Percentiles rank a stretch among this genome's conserved stretches.
These are phyloP conservation scores for Punica granatum DNA, from an alignment of 345 rosid genomes.

Conservation along the genomic window DNA sequence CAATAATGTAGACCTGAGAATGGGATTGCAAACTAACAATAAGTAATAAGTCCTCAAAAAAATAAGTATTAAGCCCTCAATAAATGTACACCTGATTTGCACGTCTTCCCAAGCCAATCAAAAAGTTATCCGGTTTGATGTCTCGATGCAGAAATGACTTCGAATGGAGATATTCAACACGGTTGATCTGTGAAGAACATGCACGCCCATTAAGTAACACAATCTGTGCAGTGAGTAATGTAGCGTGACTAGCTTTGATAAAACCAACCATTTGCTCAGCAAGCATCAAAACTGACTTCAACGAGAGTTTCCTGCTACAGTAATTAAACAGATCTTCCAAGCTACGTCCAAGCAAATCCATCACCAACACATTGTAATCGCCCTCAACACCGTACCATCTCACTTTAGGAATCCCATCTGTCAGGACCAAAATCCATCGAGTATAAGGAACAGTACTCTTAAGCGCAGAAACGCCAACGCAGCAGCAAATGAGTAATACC, in stretches of 20 bases:
- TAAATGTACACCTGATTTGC: constrained; percentile 64
- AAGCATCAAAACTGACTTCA: constrained; percentile 96
- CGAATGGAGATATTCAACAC: constrained; percentile 72
- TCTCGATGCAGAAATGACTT: constrained; percentile 87
- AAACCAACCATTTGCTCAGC: constrained; percentile 90
- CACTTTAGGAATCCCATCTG: constrained; percentile 92
- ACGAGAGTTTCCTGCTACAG: constrained; percentile 69
- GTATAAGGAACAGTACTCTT: background rate
- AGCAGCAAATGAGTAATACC: constrained; percentile 26
- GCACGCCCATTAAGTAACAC: background rate
- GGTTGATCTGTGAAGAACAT: constrained; percentile 43
- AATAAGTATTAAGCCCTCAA: background rate
- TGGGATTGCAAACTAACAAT: background rate
- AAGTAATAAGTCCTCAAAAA: background rate
- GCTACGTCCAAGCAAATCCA: constrained; percentile 98
- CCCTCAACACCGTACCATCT: constrained; percentile 93
- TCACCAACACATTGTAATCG: constrained; percentile 85
- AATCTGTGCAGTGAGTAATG: background rate
- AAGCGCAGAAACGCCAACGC: constrained; percentile 4
- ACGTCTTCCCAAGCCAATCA: constrained; percentile 79
- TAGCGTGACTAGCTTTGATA: background rate
- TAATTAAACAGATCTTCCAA: constrained; percentile 92
- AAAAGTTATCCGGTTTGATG: constrained; percentile 87
- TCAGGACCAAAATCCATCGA: constrained; percentile 2
- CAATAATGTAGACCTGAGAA: constrained; percentile 73